A percentile compares a stretch with the other conserved stretches of the same genome.
These are phyloP conservation scores for Jimgerdemannia flammicorona DNA, from an alignment of 192 early-diverging fungal genomes.

Conservation along the genomic window DNA sequence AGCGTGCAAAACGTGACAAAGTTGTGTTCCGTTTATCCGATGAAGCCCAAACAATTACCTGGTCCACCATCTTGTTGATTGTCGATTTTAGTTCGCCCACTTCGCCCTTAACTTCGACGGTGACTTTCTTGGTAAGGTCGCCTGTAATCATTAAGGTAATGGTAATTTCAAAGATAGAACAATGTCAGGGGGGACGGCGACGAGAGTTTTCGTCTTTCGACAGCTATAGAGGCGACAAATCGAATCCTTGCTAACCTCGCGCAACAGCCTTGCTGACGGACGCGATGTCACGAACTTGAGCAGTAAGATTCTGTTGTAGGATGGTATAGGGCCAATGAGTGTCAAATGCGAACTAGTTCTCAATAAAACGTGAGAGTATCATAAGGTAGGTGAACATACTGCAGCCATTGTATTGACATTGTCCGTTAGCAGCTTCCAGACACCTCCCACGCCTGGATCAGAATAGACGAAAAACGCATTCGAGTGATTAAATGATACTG, in stretches of 20 bases:
- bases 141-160: not conserved
- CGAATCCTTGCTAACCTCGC: slow-evolving; percentile 25
- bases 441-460: slow-evolving; percentile 32
- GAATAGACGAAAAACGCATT: not conserved
- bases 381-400: slow-evolving; percentile 32
- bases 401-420: slow-evolving; percentile 55
- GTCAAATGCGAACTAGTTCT: no score
- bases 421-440: slow-evolving; percentile 49
- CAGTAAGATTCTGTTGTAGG: slow-evolving; percentile 43
- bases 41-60: not conserved
- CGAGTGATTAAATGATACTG: no score
- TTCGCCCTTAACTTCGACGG: slow-evolving; percentile 48
- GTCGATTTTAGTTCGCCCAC: slow-evolving; percentile 51
- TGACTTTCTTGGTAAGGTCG: slow-evolving; percentile 39
- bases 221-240: not conserved
- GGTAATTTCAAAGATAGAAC: no score
- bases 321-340: not conserved
- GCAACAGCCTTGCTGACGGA: slow-evolving; percentile 51
- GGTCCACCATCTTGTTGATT: slow-evolving; percentile 58
- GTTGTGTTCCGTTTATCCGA: no score
- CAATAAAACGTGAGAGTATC: not conserved
- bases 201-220: not conserved
- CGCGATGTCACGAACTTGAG: slow-evolving; percentile 49
- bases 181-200: not conserved
- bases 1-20: no score